phyloP scores from a whole-genome alignment of 2,329 filamentous ascomycete genomes.

The Cladosporium sphaerospermum region DNA sequence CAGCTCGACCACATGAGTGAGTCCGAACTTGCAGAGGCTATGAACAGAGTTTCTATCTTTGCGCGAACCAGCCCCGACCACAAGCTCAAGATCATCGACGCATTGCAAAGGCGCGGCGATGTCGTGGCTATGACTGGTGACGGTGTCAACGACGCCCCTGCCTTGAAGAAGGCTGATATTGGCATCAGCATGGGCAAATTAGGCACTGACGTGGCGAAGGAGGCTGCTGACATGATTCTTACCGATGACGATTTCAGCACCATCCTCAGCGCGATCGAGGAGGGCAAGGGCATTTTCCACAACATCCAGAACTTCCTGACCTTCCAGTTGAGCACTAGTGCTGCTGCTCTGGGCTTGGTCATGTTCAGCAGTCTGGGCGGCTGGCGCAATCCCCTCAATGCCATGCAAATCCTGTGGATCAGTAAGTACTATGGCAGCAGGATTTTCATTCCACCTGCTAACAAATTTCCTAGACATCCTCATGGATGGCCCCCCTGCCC shows the following conservation, averaged over 20 bases:
- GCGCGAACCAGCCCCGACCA: conserved; percentile 94
- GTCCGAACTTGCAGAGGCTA: conserved; percentile 73
- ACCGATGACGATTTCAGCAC: conserved; percentile 87
- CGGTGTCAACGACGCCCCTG: conserved; percentile 94
- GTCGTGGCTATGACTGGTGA: conserved; percentile 99
- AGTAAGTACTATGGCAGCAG: conserved; percentile 56
- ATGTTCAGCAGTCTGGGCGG: conserved; percentile 88
- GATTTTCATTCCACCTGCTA: conserved; percentile 17
- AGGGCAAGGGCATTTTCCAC: conserved; percentile 98
- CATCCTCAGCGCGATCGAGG: conserved; percentile 91
- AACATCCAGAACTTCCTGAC: conserved; percentile 99
- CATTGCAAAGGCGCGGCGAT: conserved; percentile 84
- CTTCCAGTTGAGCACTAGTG: conserved; percentile 95
- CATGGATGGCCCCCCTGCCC: conserved; percentile 96
- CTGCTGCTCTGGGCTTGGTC: conserved; percentile 84
- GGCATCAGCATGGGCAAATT: conserved; percentile 94
- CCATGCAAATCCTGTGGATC: conserved; percentile 99
- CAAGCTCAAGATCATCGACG: conserved; percentile 93
- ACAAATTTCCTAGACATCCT: conserved; percentile 68
- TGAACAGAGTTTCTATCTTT: conserved; percentile 87
- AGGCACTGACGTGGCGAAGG: conserved; percentile 95
- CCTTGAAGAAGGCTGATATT: conserved; percentile 94
- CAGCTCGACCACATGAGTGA: conserved; percentile 92
- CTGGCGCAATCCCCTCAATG: conserved; percentile 91
- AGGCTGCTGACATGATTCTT: conserved; percentile 87